phyloP scores from a whole-genome alignment of 495 filamentous ascomycete species.

The Aspergillus bertholletiae region DNA sequence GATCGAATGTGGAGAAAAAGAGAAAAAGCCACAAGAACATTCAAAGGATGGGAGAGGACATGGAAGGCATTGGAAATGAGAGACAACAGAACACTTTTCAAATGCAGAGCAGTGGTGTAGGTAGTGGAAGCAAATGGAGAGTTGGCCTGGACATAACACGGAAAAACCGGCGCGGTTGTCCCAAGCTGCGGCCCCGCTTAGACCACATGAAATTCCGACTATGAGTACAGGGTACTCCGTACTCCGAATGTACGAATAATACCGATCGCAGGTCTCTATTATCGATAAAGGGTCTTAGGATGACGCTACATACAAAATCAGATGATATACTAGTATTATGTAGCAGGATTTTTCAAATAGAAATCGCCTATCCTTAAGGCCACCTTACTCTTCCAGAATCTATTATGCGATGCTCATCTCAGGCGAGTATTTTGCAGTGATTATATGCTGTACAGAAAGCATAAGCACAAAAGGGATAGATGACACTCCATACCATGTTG shows the following conservation, averaged over 20 bases:
- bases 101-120: background rate
- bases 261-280: background rate
- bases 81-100: background rate
- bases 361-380: too few relatives aligned
- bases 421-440: too few relatives aligned
- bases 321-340: too few relatives aligned
- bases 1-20: constrained; percentile 8
- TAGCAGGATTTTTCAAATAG: too few relatives aligned
- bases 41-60: constrained; percentile 1
- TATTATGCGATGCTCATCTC: too few relatives aligned
- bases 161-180: constrained; percentile 13
- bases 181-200: constrained; percentile 12
- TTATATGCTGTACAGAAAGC: too few relatives aligned
- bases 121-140: constrained; percentile 13
- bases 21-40: background rate
- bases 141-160: constrained; percentile 26
- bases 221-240: background rate
- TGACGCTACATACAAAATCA: too few relatives aligned
- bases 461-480: too few relatives aligned
- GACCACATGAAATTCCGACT: background rate
- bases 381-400: too few relatives aligned
- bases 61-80: background rate
- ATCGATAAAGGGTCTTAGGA: background rate
- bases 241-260: background rate
- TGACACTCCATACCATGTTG: too few relatives aligned